Percentiles rank a stretch among this genome's conserved stretches.
phyloP scores from a whole-genome alignment of 768 basidiomycete species.

The Cystobasidium tubakii region DNA sequence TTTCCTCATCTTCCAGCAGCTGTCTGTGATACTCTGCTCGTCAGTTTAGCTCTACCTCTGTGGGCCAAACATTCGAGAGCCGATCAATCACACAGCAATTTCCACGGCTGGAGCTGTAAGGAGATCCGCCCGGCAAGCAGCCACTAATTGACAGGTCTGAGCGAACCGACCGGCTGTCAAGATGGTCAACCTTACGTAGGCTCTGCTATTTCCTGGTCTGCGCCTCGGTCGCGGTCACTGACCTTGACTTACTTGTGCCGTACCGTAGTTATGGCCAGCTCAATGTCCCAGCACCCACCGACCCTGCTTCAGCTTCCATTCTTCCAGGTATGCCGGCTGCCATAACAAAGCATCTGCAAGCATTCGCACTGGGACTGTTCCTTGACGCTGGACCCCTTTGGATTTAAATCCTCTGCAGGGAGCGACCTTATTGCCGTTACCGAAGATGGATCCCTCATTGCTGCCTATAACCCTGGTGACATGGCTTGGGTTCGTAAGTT shows the following conservation, averaged over 20 bases:
- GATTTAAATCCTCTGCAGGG: background rate
- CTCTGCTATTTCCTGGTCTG: background rate
- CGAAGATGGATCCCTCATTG: constrained; percentile 27
- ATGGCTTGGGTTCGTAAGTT: constrained; percentile 31
- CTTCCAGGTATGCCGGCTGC: constrained; percentile 9
- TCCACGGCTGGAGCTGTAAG: background rate
- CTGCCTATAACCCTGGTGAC: constrained; percentile 34
- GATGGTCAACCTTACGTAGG: constrained; percentile 34
- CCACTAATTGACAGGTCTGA: background rate
- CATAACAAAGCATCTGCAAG: background rate
- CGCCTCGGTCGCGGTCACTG: too few species aligned
- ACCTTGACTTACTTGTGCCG: background rate
- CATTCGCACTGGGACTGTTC: too few species aligned
- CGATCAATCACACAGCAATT: background rate
- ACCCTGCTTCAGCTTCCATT: constrained; percentile 9
- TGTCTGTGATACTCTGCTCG: too few species aligned
- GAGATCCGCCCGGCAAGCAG: background rate
- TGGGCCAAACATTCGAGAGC: too few species aligned
- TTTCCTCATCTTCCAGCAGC: too few species aligned
- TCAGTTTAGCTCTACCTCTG: too few species aligned
- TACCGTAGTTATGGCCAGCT: constrained; percentile 26
- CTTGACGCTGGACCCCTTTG: background rate
- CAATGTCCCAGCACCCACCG: background rate
- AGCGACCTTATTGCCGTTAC: constrained; percentile 22
- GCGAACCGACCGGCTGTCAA: background rate